Conservation (phyloP, 768 basidiomycete genomes). For the Gloeostereum incarnatum region DNA sequence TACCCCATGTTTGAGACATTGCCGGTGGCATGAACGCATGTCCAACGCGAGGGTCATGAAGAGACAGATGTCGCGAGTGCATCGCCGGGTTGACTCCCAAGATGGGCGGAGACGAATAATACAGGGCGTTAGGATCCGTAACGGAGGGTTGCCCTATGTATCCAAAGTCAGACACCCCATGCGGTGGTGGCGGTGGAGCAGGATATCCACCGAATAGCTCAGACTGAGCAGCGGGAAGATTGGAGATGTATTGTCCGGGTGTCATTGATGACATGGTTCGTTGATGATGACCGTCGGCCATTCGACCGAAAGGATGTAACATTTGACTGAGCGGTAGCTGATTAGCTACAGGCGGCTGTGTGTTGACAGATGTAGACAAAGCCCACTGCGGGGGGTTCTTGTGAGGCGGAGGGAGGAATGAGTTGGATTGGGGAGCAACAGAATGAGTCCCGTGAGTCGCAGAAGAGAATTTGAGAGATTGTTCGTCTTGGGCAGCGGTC, state of each 20-base stretch:
- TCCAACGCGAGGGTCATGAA: conserved; percentile 18
- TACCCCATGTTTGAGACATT: conserved; percentile 25
- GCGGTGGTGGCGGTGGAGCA: too few species aligned
- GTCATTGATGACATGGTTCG: too few species aligned
- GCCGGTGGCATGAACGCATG: conserved; percentile 18
- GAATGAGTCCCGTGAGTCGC: background rate
- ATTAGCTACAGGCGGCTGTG: too few species aligned
- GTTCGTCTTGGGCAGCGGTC: conserved; percentile 50
- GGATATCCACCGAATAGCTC: too few species aligned
- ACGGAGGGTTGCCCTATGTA: too few species aligned
- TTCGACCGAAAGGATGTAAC: background rate
- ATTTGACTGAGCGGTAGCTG: background rate
- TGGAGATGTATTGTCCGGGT: too few species aligned
- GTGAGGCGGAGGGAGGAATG: conserved; percentile 1
- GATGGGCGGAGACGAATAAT: conserved; percentile 1
- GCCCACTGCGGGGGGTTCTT: conserved; percentile 4
- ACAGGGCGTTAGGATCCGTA: background rate
- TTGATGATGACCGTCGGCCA: too few species aligned
- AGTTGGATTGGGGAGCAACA: background rate
- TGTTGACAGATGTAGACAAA: too few species aligned
- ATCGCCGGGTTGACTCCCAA: background rate
- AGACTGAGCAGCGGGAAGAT: too few species aligned
- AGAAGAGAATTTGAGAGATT: conserved; percentile 20
- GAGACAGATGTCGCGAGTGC: conserved; percentile 15
- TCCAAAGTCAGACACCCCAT: too few species aligned